Conservation (phyloP, 108 stramenopile species). For the Nitzschia sp. region DNA sequence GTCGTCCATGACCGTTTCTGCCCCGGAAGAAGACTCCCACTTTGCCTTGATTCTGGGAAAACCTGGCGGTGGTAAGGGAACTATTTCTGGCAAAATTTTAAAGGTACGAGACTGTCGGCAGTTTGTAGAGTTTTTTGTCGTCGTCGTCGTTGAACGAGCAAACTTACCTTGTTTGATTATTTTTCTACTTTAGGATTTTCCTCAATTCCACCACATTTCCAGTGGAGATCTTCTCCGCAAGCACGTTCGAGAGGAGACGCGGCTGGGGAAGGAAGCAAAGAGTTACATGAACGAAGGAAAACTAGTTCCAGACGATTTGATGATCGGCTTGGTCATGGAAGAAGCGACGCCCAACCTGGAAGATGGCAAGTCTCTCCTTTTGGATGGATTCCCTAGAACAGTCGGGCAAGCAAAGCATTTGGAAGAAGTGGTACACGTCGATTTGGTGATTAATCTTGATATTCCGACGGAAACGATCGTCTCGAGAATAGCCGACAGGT, state of each 20-base stretch:
- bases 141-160: neutral
- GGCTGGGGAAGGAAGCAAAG: constrained; percentile 87
- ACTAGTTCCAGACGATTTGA: constrained; percentile 91
- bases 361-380: constrained; percentile 70
- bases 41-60: constrained; percentile 88
- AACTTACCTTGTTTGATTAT: neutral
- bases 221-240: constrained; percentile 96
- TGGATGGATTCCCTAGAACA: constrained; percentile 97
- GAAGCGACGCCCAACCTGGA: constrained; percentile 67
- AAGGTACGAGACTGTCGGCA: constrained; percentile 49
- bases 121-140: constrained; percentile 11
- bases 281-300: constrained; percentile 84
- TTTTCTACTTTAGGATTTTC: constrained; percentile 54
- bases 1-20: constrained; percentile 27
- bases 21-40: constrained; percentile 33
- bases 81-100: constrained; percentile 91
- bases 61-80: constrained; percentile 98
- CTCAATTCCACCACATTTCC: constrained; percentile 89
- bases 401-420: constrained; percentile 92
- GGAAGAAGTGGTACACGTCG: constrained; percentile 80
- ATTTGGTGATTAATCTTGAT: constrained; percentile 92
- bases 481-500: constrained; percentile 89
- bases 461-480: constrained; percentile 94
- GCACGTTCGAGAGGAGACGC: constrained; percentile 81
- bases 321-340: constrained; percentile 88